A percentile compares a stretch with the other conserved stretches of the same genome.
Conservation (phyloP, 2,329 filamentous ascomycete species). For the Ilyonectria robusta region DNA sequence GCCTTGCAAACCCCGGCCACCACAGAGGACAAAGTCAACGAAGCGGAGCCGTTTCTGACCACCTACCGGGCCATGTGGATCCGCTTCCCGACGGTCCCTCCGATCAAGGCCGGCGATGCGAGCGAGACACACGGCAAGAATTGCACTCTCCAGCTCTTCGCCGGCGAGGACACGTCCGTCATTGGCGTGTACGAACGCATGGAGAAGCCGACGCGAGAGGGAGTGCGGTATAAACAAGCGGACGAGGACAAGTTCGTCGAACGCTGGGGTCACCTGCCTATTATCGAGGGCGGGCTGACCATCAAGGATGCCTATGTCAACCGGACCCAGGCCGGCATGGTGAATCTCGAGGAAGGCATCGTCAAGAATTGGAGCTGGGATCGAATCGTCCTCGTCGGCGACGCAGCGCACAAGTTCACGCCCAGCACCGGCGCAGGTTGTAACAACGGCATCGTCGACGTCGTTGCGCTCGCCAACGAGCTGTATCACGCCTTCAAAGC, state of each 20-base stretch:
- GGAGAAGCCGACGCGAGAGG: slow-evolving; percentile 26
- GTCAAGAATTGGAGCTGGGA: slow-evolving; percentile 46
- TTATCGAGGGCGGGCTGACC: slow-evolving; percentile 15
- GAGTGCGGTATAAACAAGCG: slow-evolving; percentile 1
- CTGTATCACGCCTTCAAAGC: slow-evolving; percentile 7
- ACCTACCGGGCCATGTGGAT: slow-evolving; percentile 54
- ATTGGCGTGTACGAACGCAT: slow-evolving; percentile 39
- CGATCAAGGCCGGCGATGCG: slow-evolving; percentile 41
- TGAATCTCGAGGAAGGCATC: slow-evolving; percentile 52
- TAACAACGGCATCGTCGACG: slow-evolving; percentile 40
- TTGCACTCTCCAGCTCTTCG: slow-evolving; percentile 37
- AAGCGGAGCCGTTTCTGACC: slow-evolving; percentile 31
- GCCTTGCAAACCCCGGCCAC: slow-evolving; percentile 7
- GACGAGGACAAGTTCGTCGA: slow-evolving; percentile 18
- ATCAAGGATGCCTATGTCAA: slow-evolving; percentile 20
- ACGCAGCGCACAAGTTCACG: slow-evolving; percentile 54
- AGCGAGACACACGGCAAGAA: slow-evolving; percentile 49
- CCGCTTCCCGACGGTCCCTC: slow-evolving; percentile 42
- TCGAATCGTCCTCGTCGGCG: slow-evolving; percentile 52
- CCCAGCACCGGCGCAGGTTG: slow-evolving; percentile 51
- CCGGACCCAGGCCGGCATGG: slow-evolving; percentile 37
- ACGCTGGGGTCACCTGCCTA: slow-evolving; percentile 8
- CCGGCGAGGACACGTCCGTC: slow-evolving; percentile 31
- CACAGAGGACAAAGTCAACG: slow-evolving; percentile 7
- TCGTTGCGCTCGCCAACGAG: slow-evolving; percentile 13